A percentile compares a stretch with the other conserved stretches of the same genome.
phyloP scores from a whole-genome alignment of 148 eudicot genomes.

The Cornus controversa region DNA sequence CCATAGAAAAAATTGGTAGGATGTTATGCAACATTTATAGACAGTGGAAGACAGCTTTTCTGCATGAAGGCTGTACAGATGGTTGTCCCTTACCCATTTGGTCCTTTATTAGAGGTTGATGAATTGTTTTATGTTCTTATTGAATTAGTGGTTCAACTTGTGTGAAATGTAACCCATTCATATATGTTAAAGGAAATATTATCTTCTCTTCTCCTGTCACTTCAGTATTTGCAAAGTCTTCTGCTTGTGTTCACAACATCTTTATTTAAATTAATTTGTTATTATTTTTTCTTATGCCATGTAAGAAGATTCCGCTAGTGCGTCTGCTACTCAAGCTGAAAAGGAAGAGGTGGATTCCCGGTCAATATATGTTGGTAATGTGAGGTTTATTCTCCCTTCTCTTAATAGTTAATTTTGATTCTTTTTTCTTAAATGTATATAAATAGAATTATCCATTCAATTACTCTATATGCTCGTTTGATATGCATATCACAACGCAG shows the following conservation, averaged over 20 bases:
- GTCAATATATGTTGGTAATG: conserved; percentile 36
- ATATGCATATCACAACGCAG: not conserved
- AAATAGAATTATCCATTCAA: not conserved
- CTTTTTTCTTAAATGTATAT: not conserved
- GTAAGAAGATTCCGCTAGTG: conserved; percentile 32
- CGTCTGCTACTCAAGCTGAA: conserved; percentile 33
- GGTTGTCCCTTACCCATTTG: not conserved
- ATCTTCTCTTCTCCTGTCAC: not conserved
- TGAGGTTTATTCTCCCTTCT: conserved; percentile 7
- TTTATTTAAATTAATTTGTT: not conserved
- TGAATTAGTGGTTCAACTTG: not conserved
- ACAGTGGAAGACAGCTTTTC: not conserved
- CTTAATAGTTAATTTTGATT: not conserved
- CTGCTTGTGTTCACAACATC: conserved; percentile 3
- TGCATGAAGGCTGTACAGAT: not conserved
- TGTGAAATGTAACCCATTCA: not conserved
- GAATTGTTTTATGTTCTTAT: not conserved
- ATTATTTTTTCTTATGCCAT: conserved; percentile 6
- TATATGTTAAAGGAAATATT: not conserved
- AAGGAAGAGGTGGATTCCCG: conserved; percentile 36
- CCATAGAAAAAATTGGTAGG: not conserved
- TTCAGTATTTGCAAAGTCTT: not conserved
- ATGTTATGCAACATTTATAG: not conserved
- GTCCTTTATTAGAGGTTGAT: not conserved
- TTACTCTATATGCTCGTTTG: not conserved